Evolutionary conservation across 2,329 filamentous ascomycete species (phyloP), one percentile per base, ranked within the genome.

Genomic region (Xylaria digitata): DNA sequence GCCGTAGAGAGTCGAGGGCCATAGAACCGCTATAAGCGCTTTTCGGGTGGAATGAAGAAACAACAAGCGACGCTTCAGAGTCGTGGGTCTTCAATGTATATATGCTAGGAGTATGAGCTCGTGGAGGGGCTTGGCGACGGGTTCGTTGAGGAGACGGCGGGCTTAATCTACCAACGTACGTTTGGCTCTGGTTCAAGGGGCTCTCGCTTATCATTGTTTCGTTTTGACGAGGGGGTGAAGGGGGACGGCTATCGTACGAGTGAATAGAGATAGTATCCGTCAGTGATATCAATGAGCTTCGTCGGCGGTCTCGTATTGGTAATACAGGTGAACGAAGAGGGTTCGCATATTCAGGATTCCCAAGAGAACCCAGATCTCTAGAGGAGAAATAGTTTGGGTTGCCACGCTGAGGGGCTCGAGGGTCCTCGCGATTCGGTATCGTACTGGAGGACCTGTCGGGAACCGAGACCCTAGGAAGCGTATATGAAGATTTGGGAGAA

Each of bases 1-100:
- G 79, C 1, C 84, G 80, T 2, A 89, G 78, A 0, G 78, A 82
- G 48, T 81, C 80, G 4, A 89, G 77, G 0, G 84, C 83, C 68
- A 84, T 82, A 0, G 81, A 81, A 43, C 83, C 80, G 21, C 78
- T 81, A 66, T 86, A 87, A 0, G 81, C 81, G 60, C 82, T 84
- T 69, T 80, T 83, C 26, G 83, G 80, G 40, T 82, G 81, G 57
- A 83, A 84, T 0, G 84, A 80, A 0, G 85, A 84, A 7, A 86
- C 74, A 0, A 86, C 78, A 6, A 89, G 76, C 0, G 87, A 88
- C 2, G 82, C 80, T 66, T 87, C 83, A 0, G 86, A 89, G 58
- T 82, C 84, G 67, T 84, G 86, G 0, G 86, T 86, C 21, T 82
- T 82, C 2, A 90, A 76, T 3, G 87, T 90, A 73, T 90, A 90